Percentiles rank a stretch among this genome's conserved stretches.
These are phyloP conservation scores for Scheffersomyces ergatensis DNA, from an alignment of 805 yeast genomes.

Conservation along the genomic window DNA sequence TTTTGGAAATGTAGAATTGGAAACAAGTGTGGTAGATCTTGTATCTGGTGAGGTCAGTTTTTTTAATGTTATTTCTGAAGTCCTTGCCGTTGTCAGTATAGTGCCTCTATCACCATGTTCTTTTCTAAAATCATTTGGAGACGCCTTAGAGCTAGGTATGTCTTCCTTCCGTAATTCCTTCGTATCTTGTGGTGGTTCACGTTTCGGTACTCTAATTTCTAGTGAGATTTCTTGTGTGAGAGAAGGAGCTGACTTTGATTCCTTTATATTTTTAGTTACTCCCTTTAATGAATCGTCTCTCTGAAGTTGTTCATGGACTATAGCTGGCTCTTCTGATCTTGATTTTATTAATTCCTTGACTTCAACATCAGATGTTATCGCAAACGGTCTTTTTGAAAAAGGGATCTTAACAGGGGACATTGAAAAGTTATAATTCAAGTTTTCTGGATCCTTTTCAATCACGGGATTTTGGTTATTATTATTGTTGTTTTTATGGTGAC, in stretches of 20 bases:
- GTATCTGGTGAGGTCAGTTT: background rate
- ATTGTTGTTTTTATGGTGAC: no score
- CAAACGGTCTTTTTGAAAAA: background rate
- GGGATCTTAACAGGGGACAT: conserved; percentile 9
- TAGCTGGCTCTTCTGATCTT: background rate
- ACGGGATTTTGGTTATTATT: background rate
- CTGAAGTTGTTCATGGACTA: background rate
- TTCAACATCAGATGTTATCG: background rate
- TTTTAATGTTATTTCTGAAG: background rate
- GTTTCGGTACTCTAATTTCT: background rate
- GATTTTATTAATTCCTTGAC: background rate
- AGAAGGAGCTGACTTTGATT: no score
- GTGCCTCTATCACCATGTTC: background rate
- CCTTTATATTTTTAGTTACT: no score
- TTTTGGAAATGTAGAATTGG: background rate
- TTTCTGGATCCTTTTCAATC: no score
- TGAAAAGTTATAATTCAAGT: conserved; percentile 4
- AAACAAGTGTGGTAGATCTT: background rate
- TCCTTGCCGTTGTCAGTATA: background rate
- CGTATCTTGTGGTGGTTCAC: background rate
- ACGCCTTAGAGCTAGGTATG: background rate
- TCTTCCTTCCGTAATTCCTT: no score
- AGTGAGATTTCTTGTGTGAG: background rate
- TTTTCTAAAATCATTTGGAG: background rate
- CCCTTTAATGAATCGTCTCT: no score